Percentiles rank a stretch among this genome's conserved stretches.
Conservation (phyloP, 1,284 basidiomycete species). For the Cutaneotrichosporon cavernicola region DNA sequence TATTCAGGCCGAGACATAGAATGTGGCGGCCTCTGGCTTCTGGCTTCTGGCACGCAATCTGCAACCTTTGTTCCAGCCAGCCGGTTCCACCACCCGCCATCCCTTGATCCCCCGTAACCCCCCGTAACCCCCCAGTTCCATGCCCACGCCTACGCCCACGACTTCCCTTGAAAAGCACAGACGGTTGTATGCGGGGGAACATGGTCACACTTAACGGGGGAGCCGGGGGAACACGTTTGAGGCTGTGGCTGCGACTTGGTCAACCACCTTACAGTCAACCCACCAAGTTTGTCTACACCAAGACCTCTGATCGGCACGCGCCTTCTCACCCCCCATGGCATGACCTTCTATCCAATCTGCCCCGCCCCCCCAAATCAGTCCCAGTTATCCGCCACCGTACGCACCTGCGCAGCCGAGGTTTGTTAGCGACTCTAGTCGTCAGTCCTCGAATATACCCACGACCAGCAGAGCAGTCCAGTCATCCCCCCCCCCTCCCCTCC, state of each 20-base stretch:
- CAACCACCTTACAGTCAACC: too few species aligned
- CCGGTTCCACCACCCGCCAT: background rate
- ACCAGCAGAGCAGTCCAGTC: conserved; percentile 3
- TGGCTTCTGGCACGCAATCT: background rate
- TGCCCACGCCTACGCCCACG: background rate
- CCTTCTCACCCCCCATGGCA: background rate
- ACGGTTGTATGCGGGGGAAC: background rate
- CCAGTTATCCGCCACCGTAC: background rate
- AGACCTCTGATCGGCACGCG: background rate
- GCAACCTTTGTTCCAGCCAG: background rate
- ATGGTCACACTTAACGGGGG: background rate
- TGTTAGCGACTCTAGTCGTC: background rate
- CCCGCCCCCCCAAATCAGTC: background rate
- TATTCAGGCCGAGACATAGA: background rate
- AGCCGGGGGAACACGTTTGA: background rate
- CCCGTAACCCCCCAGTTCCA: background rate
- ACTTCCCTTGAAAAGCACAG: background rate
- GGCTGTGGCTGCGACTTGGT: background rate
- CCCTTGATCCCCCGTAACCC: background rate
- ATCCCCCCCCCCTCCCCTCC: conserved; percentile 7
- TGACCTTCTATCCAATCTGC: background rate
- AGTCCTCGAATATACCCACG: conserved; percentile 8
- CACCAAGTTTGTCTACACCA: background rate
- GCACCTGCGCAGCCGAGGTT: background rate
- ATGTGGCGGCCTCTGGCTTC: background rate